Conservation (phyloP, 2,329 filamentous ascomycete genomes). For the Penicillium sp. region DNA sequence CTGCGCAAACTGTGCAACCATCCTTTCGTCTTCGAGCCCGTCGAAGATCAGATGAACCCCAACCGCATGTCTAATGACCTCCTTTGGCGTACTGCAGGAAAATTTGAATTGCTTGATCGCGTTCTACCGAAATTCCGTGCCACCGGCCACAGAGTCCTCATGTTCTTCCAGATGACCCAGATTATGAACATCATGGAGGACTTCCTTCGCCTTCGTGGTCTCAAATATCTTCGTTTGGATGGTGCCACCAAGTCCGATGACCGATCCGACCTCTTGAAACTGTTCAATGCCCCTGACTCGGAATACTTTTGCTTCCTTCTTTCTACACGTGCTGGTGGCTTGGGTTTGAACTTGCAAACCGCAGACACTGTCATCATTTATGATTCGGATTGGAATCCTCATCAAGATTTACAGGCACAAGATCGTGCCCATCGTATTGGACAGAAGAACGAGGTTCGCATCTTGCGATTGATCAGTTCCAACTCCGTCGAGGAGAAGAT, state of each 20-base stretch:
- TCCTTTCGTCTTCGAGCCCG: constrained; percentile 96
- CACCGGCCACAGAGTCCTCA: constrained; percentile 91
- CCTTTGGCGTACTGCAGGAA: constrained; percentile 92
- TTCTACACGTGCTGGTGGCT: constrained; percentile 97
- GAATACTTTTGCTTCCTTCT: constrained; percentile 97
- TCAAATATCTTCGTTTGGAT: constrained; percentile 89
- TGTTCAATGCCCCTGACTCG: constrained; percentile 88
- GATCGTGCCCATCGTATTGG: constrained; percentile 99
- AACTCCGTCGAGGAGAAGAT: constrained; percentile 99
- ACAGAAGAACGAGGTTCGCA: constrained; percentile 98
- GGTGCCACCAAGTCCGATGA: constrained; percentile 98
- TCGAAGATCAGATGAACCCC: constrained; percentile 98
- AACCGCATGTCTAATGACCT: constrained; percentile 85
- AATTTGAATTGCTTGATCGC: constrained; percentile 93
- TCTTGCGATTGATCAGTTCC: constrained; percentile 90
- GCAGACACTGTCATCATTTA: constrained; percentile 99
- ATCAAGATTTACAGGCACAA: constrained; percentile 98
- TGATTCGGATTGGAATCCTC: constrained; percentile 99
- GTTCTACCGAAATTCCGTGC: constrained; percentile 90
- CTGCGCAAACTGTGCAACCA: constrained; percentile 98
- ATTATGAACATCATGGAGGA: constrained; percentile 99
- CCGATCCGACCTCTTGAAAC: constrained; percentile 82
- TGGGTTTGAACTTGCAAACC: constrained; percentile 95
- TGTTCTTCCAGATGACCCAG: constrained; percentile 99
- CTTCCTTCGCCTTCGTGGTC: constrained; percentile 80